Conservation (phyloP, 108 stramenopile genomes). For the Fistulifera solaris region DNA sequence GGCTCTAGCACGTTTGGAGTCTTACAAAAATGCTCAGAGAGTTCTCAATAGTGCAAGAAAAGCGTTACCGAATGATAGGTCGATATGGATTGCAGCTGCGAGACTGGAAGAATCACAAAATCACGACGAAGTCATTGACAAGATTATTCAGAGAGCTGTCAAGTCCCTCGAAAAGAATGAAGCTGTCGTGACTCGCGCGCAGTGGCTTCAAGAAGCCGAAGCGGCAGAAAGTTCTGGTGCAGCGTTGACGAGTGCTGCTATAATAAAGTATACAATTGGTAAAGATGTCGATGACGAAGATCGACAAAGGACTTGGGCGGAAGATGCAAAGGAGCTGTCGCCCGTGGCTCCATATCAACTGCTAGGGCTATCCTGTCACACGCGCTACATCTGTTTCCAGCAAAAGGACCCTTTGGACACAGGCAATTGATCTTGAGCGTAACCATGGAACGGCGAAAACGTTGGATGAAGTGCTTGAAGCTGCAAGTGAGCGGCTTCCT, state of each 20-base stretch:
- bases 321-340: constrained; percentile 85
- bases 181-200: constrained; percentile 76
- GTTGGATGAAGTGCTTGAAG: constrained; percentile 69
- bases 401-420: constrained; percentile 84
- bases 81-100: constrained; percentile 94
- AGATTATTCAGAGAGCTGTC: constrained; percentile 75
- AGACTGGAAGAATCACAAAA: constrained; percentile 96
- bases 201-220: constrained; percentile 90
- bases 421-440: constrained; percentile 88
- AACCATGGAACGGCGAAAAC: constrained; percentile 54
- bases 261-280: constrained; percentile 76
- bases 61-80: constrained; percentile 83
- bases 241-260: constrained; percentile 80
- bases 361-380: constrained; percentile 84
- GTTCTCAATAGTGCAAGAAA: constrained; percentile 93
- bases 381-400: constrained; percentile 68
- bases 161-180: constrained; percentile 52
- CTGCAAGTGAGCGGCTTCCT: constrained; percentile 78
- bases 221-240: constrained; percentile 73
- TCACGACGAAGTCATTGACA: constrained; percentile 64
- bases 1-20: constrained; percentile 93
- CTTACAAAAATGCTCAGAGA: constrained; percentile 91
- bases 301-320: constrained; percentile 87
- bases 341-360: constrained; percentile 62
- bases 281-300: constrained; percentile 92